A percentile compares a stretch with the other conserved stretches of the same genome.
Conservation (phyloP, 352 stramenopile species). For the Albugo candida region DNA sequence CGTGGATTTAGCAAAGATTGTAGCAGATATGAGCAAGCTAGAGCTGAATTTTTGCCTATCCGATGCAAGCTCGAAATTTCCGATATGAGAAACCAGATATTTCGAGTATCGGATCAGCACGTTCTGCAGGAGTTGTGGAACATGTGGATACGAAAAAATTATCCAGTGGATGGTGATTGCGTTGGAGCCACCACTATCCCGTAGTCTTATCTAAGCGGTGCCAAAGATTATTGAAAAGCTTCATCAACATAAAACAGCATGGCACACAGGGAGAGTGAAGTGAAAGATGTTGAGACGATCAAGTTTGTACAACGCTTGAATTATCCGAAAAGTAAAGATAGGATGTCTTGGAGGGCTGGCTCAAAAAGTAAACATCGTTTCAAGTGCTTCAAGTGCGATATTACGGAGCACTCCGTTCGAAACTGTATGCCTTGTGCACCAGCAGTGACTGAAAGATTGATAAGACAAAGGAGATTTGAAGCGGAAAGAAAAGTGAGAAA, state of each 20-base stretch:
- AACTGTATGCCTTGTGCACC: too few relatives aligned
- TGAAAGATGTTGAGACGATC: too few relatives aligned
- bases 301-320: too few relatives aligned
- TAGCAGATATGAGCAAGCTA: too few relatives aligned
- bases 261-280: too few relatives aligned
- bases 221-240: background rate
- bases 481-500: background rate
- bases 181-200: background rate
- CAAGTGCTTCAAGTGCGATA: background rate
- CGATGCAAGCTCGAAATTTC: background rate
- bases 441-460: background rate
- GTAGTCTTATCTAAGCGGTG: background rate
- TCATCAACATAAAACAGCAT: too few relatives aligned
- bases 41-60: background rate
- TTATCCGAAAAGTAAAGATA: too few relatives aligned
- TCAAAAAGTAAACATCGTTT: background rate
- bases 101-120: background rate
- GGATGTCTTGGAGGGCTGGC: too few relatives aligned
- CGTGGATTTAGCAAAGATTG: too few relatives aligned
- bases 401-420: background rate
- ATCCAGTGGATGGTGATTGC: background rate
- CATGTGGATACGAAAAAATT: background rate
- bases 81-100: background rate
- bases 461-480: background rate
- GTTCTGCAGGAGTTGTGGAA: background rate